These are phyloP conservation scores for Akebia trifoliata DNA, from an alignment of 164 flowering plant genomes.

Conservation along the genomic window DNA sequence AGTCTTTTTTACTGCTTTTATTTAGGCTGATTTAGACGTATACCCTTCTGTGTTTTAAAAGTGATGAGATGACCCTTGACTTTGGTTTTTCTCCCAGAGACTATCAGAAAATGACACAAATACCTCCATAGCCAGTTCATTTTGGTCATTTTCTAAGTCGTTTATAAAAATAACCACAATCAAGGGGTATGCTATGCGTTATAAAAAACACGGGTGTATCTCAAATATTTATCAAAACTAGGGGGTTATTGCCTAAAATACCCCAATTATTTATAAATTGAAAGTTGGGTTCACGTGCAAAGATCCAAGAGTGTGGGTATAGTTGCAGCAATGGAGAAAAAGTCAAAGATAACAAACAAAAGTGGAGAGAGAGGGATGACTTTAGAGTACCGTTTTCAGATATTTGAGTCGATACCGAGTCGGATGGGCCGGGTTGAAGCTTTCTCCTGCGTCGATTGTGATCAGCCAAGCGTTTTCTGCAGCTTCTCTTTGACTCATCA, in stretches of 20 bases:
- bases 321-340: not conserved
- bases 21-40: no score
- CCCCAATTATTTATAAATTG: not conserved
- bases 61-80: no score
- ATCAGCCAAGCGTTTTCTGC: constrained; percentile 32
- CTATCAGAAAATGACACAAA: no score
- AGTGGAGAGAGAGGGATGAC: not conserved
- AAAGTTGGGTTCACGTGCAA: not conserved
- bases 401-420: not conserved
- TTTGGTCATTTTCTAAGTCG: no score
- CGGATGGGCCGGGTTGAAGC: constrained; percentile 20
- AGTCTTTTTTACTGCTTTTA: not conserved
- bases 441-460: constrained; percentile 34
- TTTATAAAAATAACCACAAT: no score
- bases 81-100: no score
- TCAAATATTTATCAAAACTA: no score
- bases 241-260: not conserved
- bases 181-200: no score
- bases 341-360: not conserved
- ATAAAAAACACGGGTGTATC: no score
- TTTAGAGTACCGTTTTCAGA: constrained; percentile 13
- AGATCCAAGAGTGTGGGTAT: not conserved
- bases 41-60: no score
- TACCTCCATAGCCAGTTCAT: no score
- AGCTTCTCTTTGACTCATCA: constrained; percentile 33